Evolutionary conservation across 306 rosid species (phyloP), one percentile per base, ranked within the genome.

Genomic region (Vigna mungo): DNA sequence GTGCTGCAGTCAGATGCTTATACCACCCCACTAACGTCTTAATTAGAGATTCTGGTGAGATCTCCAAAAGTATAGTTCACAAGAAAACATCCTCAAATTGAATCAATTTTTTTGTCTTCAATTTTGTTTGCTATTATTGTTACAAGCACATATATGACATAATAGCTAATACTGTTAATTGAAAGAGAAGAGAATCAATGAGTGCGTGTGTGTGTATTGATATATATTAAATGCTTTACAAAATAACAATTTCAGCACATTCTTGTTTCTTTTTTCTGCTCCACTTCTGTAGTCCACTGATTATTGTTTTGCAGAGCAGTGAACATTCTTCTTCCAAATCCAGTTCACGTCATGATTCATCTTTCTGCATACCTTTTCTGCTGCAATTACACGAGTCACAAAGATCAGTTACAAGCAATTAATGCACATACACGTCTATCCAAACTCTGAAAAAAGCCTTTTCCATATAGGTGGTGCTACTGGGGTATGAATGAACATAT

Each of bases 211-310:
- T 73, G 17, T 47, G 34, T 30, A 30, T 39, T 25, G 27, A 41
- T 41, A 9, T 41, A 41, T 9, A 25, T 21, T 0, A 30, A n/a
- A 46, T 75, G 47, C 18, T 49, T 34, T 36, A 55, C 13, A 14
- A 51, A 14, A 78, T 48, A 43, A 43, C 11, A 17, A 23, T 77
- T 76, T 73, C 67, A 55, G 79, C 73, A 60, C 87, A 68, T 72
- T 67, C 53, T n/a, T 55, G 55, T 12, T n/a, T 27, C 34, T 20
- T 72, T 27, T 34, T 67, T 39, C 27, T 36, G 58, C 18, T 23
- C 46, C 46, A 77, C 17, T 39, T 53, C 59, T 53, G 17, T 16
- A 12, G 39, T 20, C 60, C 67, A 59, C 48, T 59, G 37, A 69
- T 51, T 71, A 70, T 62, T 71, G 60, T 12, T 79, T 78, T 52